Conservation (phyloP, 441 rosid species). For the Gossypium schwendimanii region DNA sequence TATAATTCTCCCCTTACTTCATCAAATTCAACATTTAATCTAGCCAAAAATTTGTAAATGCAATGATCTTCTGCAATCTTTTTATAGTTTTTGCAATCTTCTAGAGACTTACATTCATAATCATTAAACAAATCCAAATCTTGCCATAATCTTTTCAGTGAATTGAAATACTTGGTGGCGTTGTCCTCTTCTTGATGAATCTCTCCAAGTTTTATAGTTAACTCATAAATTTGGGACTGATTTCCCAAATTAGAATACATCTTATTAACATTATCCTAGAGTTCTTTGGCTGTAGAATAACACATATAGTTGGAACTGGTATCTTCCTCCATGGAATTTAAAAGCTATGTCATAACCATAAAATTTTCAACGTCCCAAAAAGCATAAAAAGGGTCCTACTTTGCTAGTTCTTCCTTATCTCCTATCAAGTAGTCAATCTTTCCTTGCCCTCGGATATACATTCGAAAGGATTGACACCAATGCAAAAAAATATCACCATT, state of each 20-base stretch:
- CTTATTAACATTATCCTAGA: background rate
- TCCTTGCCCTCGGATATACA: too few species aligned
- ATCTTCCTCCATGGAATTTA: background rate
- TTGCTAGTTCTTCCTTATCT: background rate
- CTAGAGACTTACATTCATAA: too few species aligned
- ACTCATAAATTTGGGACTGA: background rate
- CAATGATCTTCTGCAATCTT: too few species aligned
- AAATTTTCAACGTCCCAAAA: background rate
- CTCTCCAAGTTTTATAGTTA: background rate
- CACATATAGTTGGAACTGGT: background rate
- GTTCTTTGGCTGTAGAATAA: background rate
- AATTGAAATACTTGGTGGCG: too few species aligned
- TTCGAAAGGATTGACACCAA: too few species aligned
- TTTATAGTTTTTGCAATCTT: too few species aligned
- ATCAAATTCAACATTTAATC: too few species aligned
- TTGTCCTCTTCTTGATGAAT: background rate
- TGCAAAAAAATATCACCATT: too few species aligned
- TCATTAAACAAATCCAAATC: too few species aligned
- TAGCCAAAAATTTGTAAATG: too few species aligned
- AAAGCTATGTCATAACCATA: background rate
- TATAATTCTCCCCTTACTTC: background rate
- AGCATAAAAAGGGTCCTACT: background rate
- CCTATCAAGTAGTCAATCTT: too few species aligned
- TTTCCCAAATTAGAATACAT: background rate
- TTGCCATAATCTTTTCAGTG: too few species aligned